These are phyloP conservation scores for Pythium guiyangense DNA, from an alignment of 352 stramenopile genomes.

Conservation along the genomic window DNA sequence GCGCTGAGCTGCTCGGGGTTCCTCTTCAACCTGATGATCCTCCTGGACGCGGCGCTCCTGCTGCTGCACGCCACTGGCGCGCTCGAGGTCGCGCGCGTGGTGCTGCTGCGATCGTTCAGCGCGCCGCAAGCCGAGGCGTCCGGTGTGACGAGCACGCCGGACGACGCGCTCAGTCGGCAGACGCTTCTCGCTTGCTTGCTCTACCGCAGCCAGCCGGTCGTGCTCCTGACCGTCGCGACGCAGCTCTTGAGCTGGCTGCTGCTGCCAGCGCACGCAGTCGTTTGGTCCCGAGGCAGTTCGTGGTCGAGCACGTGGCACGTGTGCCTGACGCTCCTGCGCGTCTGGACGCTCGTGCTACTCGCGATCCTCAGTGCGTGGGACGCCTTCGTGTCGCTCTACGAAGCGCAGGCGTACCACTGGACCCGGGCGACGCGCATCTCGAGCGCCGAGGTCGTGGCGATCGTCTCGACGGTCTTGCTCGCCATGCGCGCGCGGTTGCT, in stretches of 20 bases:
- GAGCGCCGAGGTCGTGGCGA: conserved; percentile 23
- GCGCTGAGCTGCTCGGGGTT: too few relatives aligned
- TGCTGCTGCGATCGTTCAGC: too few relatives aligned
- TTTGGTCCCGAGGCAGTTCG: conserved; percentile 32
- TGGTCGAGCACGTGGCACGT: conserved; percentile 23
- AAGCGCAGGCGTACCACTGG: conserved; percentile 31
- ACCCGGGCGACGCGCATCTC: conserved; percentile 25
- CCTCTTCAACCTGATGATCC: too few relatives aligned
- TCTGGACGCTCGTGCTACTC: conserved; percentile 29
- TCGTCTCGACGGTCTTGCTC: conserved; percentile 7
- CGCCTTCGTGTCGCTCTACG: conserved; percentile 22
- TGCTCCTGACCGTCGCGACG: conserved; percentile 18
- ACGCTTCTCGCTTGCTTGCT: conserved; percentile 32
- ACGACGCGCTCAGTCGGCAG: conserved; percentile 17
- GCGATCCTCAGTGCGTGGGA: conserved; percentile 23
- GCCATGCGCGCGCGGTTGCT: too few relatives aligned
- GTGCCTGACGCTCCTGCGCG: conserved; percentile 25
- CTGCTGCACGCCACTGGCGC: too few relatives aligned
- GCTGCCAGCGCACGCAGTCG: conserved; percentile 36
- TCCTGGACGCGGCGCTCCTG: too few relatives aligned
- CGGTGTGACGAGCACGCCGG: too few relatives aligned
- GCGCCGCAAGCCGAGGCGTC: too few relatives aligned
- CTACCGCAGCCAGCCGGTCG: conserved; percentile 28
- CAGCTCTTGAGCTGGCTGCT: conserved; percentile 47
- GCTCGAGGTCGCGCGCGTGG: too few relatives aligned